A percentile compares a stretch with the other conserved stretches of the same genome.
Evolutionary conservation across 2,329 filamentous ascomycete species (phyloP).

Genomic region (Pseudogymnoascus verrucosus): DNA sequence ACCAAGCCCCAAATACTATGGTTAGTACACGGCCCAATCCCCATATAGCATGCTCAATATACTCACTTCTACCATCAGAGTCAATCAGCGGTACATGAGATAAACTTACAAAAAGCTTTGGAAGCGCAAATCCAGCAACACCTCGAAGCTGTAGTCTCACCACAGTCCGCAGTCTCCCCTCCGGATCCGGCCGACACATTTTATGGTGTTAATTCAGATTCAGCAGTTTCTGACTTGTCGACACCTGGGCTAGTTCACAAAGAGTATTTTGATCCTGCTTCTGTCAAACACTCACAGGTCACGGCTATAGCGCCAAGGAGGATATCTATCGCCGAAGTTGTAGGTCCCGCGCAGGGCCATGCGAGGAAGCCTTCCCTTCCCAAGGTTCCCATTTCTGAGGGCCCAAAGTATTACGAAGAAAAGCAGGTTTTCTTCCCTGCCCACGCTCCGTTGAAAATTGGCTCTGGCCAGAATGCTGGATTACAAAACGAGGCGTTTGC

Average conservation of each 20-base stretch:
- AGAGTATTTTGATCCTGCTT: background rate
- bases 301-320: background rate
- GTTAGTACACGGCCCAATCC: background rate
- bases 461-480: background rate
- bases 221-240: background rate
- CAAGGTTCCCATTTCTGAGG: background rate
- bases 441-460: background rate
- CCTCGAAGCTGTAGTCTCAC: background rate
- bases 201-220: background rate
- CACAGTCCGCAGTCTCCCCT: background rate
- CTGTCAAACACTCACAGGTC: background rate
- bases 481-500: background rate
- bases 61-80: background rate
- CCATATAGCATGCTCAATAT: background rate
- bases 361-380: constrained; percentile 7
- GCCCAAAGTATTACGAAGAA: background rate
- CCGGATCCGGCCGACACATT: background rate
- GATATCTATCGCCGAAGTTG: background rate
- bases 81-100: background rate
- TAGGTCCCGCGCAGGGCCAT: background rate
- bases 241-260: background rate
- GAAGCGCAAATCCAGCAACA: constrained; percentile 1
- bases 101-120: background rate
- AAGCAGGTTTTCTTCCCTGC: background rate
- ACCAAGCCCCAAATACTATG: background rate